Conservation (phyloP, 768 basidiomycete genomes). For the Rhodotorula graminis region DNA sequence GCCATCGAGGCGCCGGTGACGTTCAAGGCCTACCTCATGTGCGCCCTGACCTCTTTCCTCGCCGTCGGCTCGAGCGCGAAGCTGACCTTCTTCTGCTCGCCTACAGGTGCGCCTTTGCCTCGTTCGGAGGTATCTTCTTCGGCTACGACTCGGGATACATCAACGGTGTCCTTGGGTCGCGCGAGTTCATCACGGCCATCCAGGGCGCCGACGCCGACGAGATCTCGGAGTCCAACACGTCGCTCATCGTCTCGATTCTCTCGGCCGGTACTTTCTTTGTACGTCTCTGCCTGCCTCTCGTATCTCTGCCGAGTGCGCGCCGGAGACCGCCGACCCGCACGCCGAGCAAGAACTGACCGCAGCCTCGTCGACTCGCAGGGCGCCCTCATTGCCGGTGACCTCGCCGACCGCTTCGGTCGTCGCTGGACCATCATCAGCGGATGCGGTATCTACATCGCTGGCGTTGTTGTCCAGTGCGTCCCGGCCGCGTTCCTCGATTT, state of each 20-base stretch:
- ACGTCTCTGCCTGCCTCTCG: too few species aligned
- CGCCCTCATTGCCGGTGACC: conserved; percentile 50
- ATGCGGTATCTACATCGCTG: conserved; percentile 57
- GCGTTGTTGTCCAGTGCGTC: conserved; percentile 64
- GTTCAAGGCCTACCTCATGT: conserved; percentile 43
- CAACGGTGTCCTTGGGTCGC: conserved; percentile 67
- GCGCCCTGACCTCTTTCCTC: not conserved
- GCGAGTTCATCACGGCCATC: conserved; percentile 44
- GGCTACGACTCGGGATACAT: conserved; percentile 75
- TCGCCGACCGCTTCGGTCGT: conserved; percentile 48
- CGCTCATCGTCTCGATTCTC: conserved; percentile 46
- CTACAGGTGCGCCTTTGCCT: conserved; percentile 45
- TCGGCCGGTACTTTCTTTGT: conserved; percentile 47
- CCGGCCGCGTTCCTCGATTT: too few species aligned
- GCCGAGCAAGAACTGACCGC: too few species aligned
- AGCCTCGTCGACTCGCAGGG: conserved; percentile 42
- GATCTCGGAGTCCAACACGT: conserved; percentile 46
- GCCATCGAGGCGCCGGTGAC: conserved; percentile 50
- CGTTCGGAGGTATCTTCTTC: conserved; percentile 44
- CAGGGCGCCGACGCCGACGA: conserved; percentile 32
- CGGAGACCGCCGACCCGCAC: too few species aligned
- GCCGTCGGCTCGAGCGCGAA: not conserved
- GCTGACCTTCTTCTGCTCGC: conserved; percentile 4
- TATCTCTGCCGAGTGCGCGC: too few species aligned
- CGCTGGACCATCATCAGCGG: conserved; percentile 52